Percentiles rank a stretch among this genome's conserved stretches.
Conservation (phyloP, 1,284 basidiomycete genomes). For the Albatrellus sp. region DNA sequence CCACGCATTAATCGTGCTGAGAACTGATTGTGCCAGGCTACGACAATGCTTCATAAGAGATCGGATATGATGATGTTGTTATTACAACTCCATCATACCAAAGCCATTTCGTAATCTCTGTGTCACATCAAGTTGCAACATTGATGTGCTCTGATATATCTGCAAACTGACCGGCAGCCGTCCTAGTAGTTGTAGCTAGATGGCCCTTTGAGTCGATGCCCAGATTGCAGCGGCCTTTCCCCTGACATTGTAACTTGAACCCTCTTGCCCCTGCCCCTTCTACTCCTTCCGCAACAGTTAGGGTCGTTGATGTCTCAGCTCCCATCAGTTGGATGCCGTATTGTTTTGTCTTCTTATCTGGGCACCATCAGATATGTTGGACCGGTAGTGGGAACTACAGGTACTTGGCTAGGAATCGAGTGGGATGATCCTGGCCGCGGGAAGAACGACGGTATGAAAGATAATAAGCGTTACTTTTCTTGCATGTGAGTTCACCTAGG, state of each 20-base stretch:
- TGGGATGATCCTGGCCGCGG: slow-evolving; percentile 84
- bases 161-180: too few species aligned
- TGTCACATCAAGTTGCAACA: too few species aligned
- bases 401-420: slow-evolving; percentile 86
- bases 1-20: too few species aligned
- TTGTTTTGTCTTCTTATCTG: slow-evolving; percentile 33
- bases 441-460: slow-evolving; percentile 78
- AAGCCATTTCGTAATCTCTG: too few species aligned
- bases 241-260: slow-evolving; percentile 8
- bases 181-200: too few species aligned
- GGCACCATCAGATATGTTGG: slow-evolving; percentile 71
- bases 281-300: too few species aligned
- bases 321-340: slow-evolving; percentile 34
- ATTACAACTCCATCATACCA: too few species aligned
- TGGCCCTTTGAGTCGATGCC: too few species aligned
- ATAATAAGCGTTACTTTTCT: slow-evolving; percentile 69
- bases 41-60: too few species aligned
- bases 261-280: not conserved
- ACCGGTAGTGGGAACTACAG: slow-evolving; percentile 48
- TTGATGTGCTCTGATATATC: too few species aligned
- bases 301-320: not conserved
- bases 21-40: too few species aligned
- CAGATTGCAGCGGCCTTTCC: not conserved
- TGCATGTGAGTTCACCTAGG: slow-evolving; percentile 44
- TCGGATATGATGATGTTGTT: too few species aligned